A percentile compares a stretch with the other conserved stretches of the same genome.
phyloP scores from a whole-genome alignment of 2,329 filamentous ascomycete species.

The Pseudocercospora crystallina region DNA sequence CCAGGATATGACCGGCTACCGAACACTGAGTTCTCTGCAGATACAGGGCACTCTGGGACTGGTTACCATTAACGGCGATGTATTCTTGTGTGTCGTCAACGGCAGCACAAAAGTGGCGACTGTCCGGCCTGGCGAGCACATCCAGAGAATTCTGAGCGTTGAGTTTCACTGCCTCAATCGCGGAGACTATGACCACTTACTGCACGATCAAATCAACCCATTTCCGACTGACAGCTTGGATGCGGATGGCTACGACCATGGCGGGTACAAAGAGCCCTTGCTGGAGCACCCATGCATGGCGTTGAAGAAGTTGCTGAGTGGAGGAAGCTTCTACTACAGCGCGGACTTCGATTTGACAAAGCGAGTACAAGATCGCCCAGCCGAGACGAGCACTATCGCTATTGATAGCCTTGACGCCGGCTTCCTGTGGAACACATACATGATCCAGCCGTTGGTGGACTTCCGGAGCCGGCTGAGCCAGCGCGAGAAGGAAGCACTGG shows the following conservation, averaged over 20 bases:
- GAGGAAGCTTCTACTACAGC: constrained; percentile 96
- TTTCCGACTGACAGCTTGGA: constrained; percentile 55
- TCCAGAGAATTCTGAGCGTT: constrained; percentile 81
- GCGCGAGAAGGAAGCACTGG: constrained; percentile 74
- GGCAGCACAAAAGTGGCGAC: constrained; percentile 75
- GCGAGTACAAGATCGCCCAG: constrained; percentile 76
- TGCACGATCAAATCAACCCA: constrained; percentile 57
- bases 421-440: constrained; percentile 97
- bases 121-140: constrained; percentile 81
- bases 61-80: constrained; percentile 77
- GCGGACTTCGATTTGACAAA: constrained; percentile 98
- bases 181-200: constrained; percentile 77
- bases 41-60: constrained; percentile 85
- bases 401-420: constrained; percentile 90
- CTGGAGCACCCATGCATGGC: constrained; percentile 87
- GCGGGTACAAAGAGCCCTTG: constrained; percentile 64
- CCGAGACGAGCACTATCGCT: constrained; percentile 66
- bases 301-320: constrained; percentile 85
- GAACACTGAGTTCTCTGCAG: constrained; percentile 68
- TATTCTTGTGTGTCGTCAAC: constrained; percentile 89
- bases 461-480: constrained; percentile 80
- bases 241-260: constrained; percentile 54
- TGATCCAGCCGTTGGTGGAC: constrained; percentile 89
- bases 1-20: constrained; percentile 72
- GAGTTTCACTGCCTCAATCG: constrained; percentile 91